A percentile compares a stretch with the other conserved stretches of the same genome.
Conservation (phyloP, 208 protist genomes). For the Borovskyia barvae region DNA sequence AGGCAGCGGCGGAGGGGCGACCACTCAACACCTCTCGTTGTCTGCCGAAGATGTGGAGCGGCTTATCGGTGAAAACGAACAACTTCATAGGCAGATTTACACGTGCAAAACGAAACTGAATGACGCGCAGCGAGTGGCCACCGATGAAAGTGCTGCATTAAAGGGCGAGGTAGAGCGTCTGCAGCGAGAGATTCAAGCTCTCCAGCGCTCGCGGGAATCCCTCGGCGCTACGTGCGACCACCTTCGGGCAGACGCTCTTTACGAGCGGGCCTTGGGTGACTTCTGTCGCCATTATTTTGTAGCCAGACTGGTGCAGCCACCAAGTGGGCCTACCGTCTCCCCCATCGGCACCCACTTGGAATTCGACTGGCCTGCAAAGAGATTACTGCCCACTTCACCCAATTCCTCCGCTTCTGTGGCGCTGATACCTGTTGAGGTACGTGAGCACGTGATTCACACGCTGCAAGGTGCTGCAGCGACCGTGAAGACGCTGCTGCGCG, state of each 20-base stretch:
- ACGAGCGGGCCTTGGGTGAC: conserved; percentile 41
- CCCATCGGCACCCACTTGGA: conserved; percentile 1
- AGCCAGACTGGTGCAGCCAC: conserved; percentile 1
- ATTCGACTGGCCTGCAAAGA: conserved; percentile 7
- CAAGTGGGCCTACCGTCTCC: background rate
- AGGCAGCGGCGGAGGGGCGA: background rate
- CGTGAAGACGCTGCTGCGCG: conserved; percentile 50
- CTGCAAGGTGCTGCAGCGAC: conserved; percentile 19
- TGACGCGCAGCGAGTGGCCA: conserved; percentile 17
- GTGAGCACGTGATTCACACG: conserved; percentile 10
- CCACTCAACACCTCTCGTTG: conserved; percentile 18
- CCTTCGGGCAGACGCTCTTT: conserved; percentile 40
- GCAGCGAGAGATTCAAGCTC: conserved; percentile 38
- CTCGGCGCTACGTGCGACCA: conserved; percentile 34
- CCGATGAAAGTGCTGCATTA: conserved; percentile 13
- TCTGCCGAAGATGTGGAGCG: conserved; percentile 65
- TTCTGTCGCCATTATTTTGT: conserved; percentile 66
- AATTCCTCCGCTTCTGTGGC: background rate
- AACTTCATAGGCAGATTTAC: conserved; percentile 68
- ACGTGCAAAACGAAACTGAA: conserved; percentile 47
- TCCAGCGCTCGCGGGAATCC: conserved; percentile 34
- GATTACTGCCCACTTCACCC: background rate
- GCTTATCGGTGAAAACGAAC: conserved; percentile 66
- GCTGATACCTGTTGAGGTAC: conserved; percentile 7
- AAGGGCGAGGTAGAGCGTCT: conserved; percentile 23